Conservation (phyloP, 441 rosid genomes). For the Syzygium syzygioides region DNA sequence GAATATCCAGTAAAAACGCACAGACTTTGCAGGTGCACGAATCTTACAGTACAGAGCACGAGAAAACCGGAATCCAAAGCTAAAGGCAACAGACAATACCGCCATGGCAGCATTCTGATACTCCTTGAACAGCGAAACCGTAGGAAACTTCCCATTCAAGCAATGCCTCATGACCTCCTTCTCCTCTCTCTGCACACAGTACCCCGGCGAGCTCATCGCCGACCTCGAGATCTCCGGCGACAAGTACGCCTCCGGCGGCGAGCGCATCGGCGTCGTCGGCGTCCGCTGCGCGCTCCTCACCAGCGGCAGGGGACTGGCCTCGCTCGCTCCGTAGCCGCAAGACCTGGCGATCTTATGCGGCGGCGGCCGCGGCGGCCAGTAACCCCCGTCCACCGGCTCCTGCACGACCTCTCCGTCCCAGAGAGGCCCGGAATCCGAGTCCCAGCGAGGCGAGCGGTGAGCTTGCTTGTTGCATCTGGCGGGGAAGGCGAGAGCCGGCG, state of each 20-base stretch:
- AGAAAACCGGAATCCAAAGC: not conserved
- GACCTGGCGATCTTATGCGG: constrained; percentile 50
- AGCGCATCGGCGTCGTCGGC: constrained; percentile 12
- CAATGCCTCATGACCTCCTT: constrained; percentile 46
- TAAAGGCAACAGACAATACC: constrained; percentile 27
- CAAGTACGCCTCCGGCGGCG: constrained; percentile 50
- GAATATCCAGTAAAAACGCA: not conserved
- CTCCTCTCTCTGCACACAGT: constrained; percentile 26
- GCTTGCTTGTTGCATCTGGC: constrained; percentile 21
- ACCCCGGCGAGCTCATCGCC: constrained; percentile 32
- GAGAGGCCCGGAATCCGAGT: constrained; percentile 2
- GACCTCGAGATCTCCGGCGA: constrained; percentile 57
- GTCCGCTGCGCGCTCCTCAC: constrained; percentile 29
- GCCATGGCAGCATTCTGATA: constrained; percentile 86
- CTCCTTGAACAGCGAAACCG: constrained; percentile 78
- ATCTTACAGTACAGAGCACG: not conserved
- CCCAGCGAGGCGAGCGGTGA: constrained; percentile 19
- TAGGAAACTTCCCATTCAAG: constrained; percentile 72
- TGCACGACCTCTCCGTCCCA: constrained; percentile 19
- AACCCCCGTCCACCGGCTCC: not conserved
- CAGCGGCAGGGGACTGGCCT: constrained; percentile 48
- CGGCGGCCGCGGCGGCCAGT: not conserved
- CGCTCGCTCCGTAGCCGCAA: constrained; percentile 38
- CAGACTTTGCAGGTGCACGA: not conserved
- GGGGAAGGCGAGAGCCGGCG: constrained; percentile 22